These are phyloP conservation scores for Fusarium sacchari DNA, from an alignment of 2,329 filamentous ascomycete species.

Conservation along the genomic window DNA sequence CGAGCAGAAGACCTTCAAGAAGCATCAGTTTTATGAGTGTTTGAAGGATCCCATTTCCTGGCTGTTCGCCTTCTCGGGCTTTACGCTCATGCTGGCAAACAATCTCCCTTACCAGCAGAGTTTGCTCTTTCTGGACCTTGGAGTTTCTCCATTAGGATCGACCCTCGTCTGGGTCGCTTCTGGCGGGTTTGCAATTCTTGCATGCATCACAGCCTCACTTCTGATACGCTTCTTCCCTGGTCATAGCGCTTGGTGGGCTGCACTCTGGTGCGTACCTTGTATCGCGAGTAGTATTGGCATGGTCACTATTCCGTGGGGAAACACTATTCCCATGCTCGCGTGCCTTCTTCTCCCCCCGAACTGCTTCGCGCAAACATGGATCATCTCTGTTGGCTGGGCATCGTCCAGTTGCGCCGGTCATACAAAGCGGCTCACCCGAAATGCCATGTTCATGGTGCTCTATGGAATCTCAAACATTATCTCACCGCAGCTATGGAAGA, in stretches of 20 bases:
- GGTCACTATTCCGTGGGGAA: neutral
- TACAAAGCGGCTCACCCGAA: neutral
- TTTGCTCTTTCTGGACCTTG: neutral
- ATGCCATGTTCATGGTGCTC: neutral
- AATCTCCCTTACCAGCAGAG: neutral
- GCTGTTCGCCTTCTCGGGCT: neutral
- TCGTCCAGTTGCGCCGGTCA: neutral
- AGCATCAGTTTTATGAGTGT: neutral
- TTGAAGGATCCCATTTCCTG: neutral
- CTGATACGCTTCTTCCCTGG: slow-evolving; percentile 26
- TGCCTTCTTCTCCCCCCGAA: neutral
- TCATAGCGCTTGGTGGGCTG: slow-evolving; percentile 34
- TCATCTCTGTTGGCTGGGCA: neutral
- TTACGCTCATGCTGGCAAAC: neutral
- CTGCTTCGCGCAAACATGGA: neutral
- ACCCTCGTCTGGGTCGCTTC: neutral
- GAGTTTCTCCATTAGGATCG: neutral
- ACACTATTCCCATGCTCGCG: neutral
- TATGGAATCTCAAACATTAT: neutral
- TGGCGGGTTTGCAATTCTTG: neutral
- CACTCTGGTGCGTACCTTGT: slow-evolving; percentile 37
- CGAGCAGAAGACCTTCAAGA: slow-evolving; percentile 3
- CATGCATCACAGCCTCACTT: slow-evolving; percentile 29
- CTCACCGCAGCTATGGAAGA: slow-evolving; percentile 41
- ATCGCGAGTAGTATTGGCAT: slow-evolving; percentile 30